Conservation (phyloP, 73 alveolate genomes). For the Paramecium biaurelia region DNA sequence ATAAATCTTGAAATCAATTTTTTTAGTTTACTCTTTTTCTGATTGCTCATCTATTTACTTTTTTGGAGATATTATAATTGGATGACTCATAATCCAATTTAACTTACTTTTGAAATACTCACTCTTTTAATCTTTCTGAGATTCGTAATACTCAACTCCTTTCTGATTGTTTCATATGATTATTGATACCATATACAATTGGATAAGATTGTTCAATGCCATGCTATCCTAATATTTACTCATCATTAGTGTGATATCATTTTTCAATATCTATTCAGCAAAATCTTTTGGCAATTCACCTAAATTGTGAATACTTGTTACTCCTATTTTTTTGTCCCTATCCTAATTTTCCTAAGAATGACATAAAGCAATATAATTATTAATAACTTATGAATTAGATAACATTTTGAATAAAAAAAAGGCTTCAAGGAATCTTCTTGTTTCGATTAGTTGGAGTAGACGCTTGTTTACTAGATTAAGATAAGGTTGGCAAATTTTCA, state of each 20-base stretch:
- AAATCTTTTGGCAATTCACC: conserved; percentile 24
- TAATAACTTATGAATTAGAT: not conserved
- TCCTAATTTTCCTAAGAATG: not conserved
- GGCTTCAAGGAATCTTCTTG: not conserved
- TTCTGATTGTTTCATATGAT: not conserved
- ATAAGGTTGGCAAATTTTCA: not conserved
- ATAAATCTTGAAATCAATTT: not conserved
- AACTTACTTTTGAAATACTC: not conserved
- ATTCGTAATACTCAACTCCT: conserved; percentile 11
- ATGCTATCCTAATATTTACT: not conserved
- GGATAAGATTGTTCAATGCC: not conserved
- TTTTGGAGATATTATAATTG: not conserved
- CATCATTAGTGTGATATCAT: not conserved
- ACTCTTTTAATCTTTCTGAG: not conserved
- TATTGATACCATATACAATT: conserved; percentile 6
- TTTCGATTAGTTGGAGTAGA: not conserved
- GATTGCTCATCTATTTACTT: not conserved
- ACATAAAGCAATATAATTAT: not conserved
- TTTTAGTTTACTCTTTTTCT: not conserved
- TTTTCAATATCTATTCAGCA: not conserved
- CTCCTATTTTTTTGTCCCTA: not conserved
- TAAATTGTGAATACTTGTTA: not conserved
- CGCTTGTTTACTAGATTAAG: not conserved
- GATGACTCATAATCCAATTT: not conserved
- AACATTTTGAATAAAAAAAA: not conserved